Evolutionary conservation across 805 yeast species (phyloP).

Genomic region (Yarrowia sp.): DNA sequence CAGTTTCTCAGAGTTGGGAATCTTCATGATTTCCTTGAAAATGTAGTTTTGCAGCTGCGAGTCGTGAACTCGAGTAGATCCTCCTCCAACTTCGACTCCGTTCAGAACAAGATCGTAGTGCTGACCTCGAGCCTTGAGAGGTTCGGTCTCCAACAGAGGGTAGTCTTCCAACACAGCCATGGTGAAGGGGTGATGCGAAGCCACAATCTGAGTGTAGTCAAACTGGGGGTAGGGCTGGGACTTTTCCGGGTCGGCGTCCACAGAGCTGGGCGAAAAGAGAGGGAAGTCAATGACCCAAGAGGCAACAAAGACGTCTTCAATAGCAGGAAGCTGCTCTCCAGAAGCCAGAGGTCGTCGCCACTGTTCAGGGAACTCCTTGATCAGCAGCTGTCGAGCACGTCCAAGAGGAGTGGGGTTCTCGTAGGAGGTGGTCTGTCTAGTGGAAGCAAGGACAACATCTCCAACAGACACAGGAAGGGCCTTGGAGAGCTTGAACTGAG

Average conservation of each 20-base stretch:
- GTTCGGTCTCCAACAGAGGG: slow-evolving; percentile 51
- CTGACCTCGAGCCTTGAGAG: slow-evolving; percentile 73
- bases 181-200: slow-evolving; percentile 98
- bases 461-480: slow-evolving; percentile 59
- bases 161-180: slow-evolving; percentile 79
- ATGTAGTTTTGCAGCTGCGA: slow-evolving; percentile 71
- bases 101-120: slow-evolving; percentile 93
- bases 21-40: slow-evolving; percentile 60
- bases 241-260: slow-evolving; percentile 29
- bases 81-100: slow-evolving; percentile 97
- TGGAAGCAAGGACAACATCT: slow-evolving; percentile 74
- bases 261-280: slow-evolving; percentile 64
- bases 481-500: neutral
- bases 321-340: neutral
- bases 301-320: slow-evolving; percentile 35
- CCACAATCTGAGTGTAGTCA: slow-evolving; percentile 46
- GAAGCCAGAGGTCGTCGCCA: slow-evolving; percentile 46
- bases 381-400: slow-evolving; percentile 71
- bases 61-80: slow-evolving; percentile 92
- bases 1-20: slow-evolving; percentile 54
- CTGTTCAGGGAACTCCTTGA: slow-evolving; percentile 50
- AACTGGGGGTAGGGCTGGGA: slow-evolving; percentile 59
- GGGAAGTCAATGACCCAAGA: slow-evolving; percentile 93
- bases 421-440: slow-evolving; percentile 65
- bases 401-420: slow-evolving; percentile 98